Evolutionary conservation across 306 rosid genomes (phyloP), one percentile per base, ranked within the genome.

Genomic region (Citrullus amarus): DNA sequence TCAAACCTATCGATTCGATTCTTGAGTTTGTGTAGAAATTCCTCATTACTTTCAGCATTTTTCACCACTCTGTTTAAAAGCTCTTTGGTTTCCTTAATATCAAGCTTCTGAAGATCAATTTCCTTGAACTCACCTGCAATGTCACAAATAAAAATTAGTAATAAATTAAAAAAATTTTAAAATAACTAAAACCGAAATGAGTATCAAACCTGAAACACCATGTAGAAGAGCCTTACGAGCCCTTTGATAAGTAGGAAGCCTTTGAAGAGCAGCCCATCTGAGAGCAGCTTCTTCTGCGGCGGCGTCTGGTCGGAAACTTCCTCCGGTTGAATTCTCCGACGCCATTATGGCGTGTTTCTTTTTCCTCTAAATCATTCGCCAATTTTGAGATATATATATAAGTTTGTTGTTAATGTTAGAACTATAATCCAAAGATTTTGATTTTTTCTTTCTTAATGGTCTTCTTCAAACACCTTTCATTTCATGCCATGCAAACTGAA

Each of bases 221-320:
- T 56, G 79, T 7, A 76, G 55, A 41, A 76, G 30, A 14, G 67
- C 66, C 25, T 39, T 58, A 10, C 79, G 70, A 7, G 68, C 79
- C 25, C 79, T 58, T 56, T 76, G 36, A 41, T 58, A 38, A 18
- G 79, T 76, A 17, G 79, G 79, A 55, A 76, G 67, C 70, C 79
- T 76, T 41, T 76, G 38, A 0, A 76, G 79, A 56, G 39, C 11
- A 36, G 38, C 79, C 79, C 79, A 76, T 4, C 53, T 11, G 54
- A 76, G 79, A 55, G 66, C 25, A 7, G 10, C 79, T 76, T 58
- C 79, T 55, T 76, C 70, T 4, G 20, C 20, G n/a, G 43, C 66
- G 6, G 13, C 79, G 18, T 20, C 75, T 43, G 6, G 18, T 22
- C 75, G 28, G 9, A 20, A 18, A 10, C 36, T 41, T 9, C 15